Base-by-base conservation (phyloP, 192 early-diverging fungal species). In the Geosiphon pyriformis region DNA sequence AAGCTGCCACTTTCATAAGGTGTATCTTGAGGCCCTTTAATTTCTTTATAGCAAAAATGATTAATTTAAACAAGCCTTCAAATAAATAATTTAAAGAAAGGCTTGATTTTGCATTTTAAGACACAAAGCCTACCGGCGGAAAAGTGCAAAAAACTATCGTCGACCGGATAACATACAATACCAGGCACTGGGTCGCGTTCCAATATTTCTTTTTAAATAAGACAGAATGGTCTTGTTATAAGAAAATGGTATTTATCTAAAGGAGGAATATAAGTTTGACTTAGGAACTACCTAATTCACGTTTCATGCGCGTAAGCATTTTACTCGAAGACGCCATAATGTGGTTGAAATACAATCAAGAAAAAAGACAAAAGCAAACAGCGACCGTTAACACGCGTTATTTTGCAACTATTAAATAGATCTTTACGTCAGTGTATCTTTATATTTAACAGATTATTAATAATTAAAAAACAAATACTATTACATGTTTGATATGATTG, bases 1-100 rank as follows among this genome's bases (percentile, higher is more conserved):
- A 91, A 91, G 0, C 67, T 73, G 7, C 90, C 90, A 2, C 68
- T 67, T 34, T 78, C 79, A 63, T 88, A 91, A 2, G 90, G 90
- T 18, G 87, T 86, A 46, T 84, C 83, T 7, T 68, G 65, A 4
- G 87, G 87, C 22, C 89, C 89, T 37, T 66, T 73, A 0, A 87
- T 60, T 20, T 76, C 82, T 84, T 66, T 25, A n/a, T 33, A 34
- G n/a, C 30, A 6, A 3, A 23, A 29, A 67, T n/a, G 33, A 31
- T 22, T 26, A 33, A 22, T 27, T 10, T 23, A 6, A 27, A 23
- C n/a, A n/a, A n/a, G n/a, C n/a, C n/a, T n/a, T n/a, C n/a, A n/a
- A n/a, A n/a, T n/a, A n/a, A n/a, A n/a, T n/a, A n/a, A n/a, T n/a
- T n/a, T n/a, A n/a, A n/a, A n/a, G n/a, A n/a, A n/a, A n/a, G n/a